Base-by-base conservation (phyloP, 306 rosid species). In the Canavalia ensiformis region DNA sequence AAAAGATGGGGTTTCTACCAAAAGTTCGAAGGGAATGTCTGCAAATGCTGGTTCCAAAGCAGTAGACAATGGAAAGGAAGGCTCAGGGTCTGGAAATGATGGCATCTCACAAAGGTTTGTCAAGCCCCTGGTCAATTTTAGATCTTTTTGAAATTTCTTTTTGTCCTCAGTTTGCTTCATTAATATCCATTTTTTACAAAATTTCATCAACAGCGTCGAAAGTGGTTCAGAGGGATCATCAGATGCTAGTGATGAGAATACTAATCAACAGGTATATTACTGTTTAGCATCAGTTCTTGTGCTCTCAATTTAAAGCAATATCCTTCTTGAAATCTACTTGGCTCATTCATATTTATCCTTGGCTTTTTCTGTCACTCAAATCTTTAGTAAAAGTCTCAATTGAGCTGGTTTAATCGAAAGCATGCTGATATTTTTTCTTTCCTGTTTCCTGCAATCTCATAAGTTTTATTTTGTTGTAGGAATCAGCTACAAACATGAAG, bases 71-170 rank as follows among this genome's bases (percentile, higher is more conserved):
- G 90, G 88, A 59, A 93, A 91, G 85, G 96, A 83, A 72, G 86
- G 91, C 83, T 91, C 97, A 41, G 94, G 93, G 72, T 91, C 97
- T 29, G 94, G 93, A 74, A 93, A 93, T 71, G 97, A 93, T 78
- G 94, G 86, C 8, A 81, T 83, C 77, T 91, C 97, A 35, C 97
- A 87, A 83, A 93, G 97, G 97, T 93, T 76, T 65, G 81, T 71
- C 75, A 86, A 74, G 71, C 80, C 67, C 33, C 39, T 33, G 7
- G 41, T 81, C 79, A 78, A 29, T 54, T 80, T 28, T 37, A 77
- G 35, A 68, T 78, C 77, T 68, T 71, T 55, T 70, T 35, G 37
- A 4, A 45, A 52, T 30, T 84, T 78, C 31, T 30, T 52, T 63
- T 58, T 18, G 25, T 74, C 33, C 77, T 67, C 41, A 31, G 1